These are phyloP conservation scores for Dispira simplex DNA, from an alignment of 192 early-diverging fungal species.

Conservation along the genomic window DNA sequence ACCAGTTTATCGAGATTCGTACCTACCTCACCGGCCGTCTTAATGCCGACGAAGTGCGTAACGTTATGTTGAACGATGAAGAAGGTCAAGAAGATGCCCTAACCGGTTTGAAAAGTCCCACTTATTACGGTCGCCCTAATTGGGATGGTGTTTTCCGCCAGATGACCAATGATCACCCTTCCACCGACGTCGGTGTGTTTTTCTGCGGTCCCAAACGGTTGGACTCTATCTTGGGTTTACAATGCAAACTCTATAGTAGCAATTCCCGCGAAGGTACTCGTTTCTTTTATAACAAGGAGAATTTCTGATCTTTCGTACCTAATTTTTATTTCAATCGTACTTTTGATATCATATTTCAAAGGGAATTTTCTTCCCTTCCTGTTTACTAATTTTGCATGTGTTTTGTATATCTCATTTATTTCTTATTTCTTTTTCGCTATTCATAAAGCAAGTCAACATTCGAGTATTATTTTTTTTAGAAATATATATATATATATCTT, in stretches of 20 bases:
- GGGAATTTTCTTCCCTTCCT: too few relatives aligned
- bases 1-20: constrained; percentile 62
- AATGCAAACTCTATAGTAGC: constrained; percentile 44
- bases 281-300: constrained; percentile 66
- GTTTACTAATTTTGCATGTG: neutral
- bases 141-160: constrained; percentile 55
- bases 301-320: constrained; percentile 13
- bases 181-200: constrained; percentile 71
- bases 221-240: constrained; percentile 39
- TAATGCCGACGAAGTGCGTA: constrained; percentile 45
- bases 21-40: constrained; percentile 61
- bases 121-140: constrained; percentile 70
- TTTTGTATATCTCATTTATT: neutral
- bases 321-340: too few relatives aligned
- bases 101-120: constrained; percentile 57
- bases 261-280: constrained; percentile 42
- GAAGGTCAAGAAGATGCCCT: constrained; percentile 44
- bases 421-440: neutral
- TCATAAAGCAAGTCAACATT: neutral
- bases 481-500: too few relatives aligned
- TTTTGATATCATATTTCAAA: too few relatives aligned
- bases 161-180: constrained; percentile 42
- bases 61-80: constrained; percentile 45
- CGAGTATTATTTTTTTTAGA: neutral
- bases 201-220: constrained; percentile 74